Percentiles rank a stretch among this genome's conserved stretches.
phyloP scores from a whole-genome alignment of 345 rosid species.

The Linum usitatissimum region DNA sequence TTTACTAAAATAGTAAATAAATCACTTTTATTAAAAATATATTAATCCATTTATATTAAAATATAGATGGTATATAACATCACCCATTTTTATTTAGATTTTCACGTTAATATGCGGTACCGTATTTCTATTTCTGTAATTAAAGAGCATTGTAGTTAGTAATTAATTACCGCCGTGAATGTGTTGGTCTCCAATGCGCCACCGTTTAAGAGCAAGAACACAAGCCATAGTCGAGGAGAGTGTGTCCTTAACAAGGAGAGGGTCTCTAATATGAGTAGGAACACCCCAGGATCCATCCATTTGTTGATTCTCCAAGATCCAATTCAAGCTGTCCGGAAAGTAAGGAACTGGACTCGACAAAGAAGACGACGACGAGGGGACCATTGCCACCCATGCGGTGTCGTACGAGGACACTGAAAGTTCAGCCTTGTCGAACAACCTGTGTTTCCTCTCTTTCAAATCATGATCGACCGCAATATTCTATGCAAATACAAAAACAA shows the following conservation, averaged over 20 bases:
- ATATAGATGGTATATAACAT: too few species aligned
- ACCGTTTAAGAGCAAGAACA: neutral
- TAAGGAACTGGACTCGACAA: neutral
- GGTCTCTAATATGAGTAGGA: neutral
- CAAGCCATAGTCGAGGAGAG: neutral
- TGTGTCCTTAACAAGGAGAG: neutral
- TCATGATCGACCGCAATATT: neutral
- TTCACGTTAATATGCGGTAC: too few species aligned
- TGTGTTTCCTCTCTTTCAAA: neutral
- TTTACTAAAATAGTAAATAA: too few species aligned
- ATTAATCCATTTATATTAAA: too few species aligned
- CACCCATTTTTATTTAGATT: too few species aligned
- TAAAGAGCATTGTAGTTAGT: neutral
- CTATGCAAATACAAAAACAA: too few species aligned
- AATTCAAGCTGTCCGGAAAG: neutral
- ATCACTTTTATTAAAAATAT: too few species aligned
- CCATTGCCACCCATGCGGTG: neutral
- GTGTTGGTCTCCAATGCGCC: neutral
- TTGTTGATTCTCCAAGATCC: neutral
- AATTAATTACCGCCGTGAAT: neutral
- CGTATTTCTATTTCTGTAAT: too few species aligned
- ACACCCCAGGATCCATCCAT: neutral
- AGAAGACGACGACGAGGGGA: neutral
- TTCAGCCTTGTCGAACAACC: neutral
- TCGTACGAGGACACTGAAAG: neutral